Conservation (phyloP, 495 filamentous ascomycete genomes). For the Clohesyomyces aquaticus region DNA sequence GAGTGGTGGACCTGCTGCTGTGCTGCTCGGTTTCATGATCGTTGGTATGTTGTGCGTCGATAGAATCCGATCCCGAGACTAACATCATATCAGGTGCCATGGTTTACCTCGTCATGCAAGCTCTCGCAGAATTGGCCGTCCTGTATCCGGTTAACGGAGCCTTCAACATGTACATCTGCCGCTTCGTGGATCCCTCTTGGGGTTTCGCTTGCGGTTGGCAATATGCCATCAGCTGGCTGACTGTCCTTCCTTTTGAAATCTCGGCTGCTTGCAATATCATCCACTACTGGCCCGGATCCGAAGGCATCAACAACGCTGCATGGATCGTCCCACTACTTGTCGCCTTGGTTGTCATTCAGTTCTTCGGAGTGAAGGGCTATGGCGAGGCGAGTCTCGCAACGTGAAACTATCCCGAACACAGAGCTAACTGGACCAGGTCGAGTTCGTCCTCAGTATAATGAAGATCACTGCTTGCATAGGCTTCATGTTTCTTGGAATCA, state of each 20-base stretch:
- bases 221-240: constrained; percentile 23
- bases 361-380: constrained; percentile 29
- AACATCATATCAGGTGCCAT: constrained; percentile 18
- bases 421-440: constrained; percentile 19
- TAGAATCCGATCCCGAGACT: constrained; percentile 13
- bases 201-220: constrained; percentile 36
- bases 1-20: constrained; percentile 58
- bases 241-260: constrained; percentile 23
- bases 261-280: constrained; percentile 43
- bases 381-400: constrained; percentile 27
- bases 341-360: constrained; percentile 21
- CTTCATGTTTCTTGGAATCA: constrained; percentile 73
- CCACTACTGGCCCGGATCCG: constrained; percentile 47
- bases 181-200: constrained; percentile 43
- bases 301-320: constrained; percentile 18
- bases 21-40: constrained; percentile 51
- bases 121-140: constrained; percentile 54
- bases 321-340: constrained; percentile 30
- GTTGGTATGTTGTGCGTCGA: constrained; percentile 30
- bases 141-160: constrained; percentile 46
- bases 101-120: constrained; percentile 46
- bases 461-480: constrained; percentile 57
- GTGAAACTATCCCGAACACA: constrained; percentile 8
- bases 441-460: constrained; percentile 17
- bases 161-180: constrained; percentile 40